These are phyloP conservation scores for Phlyctochytrium arcticum DNA, from an alignment of 192 early-diverging fungal species.

Conservation along the genomic window DNA sequence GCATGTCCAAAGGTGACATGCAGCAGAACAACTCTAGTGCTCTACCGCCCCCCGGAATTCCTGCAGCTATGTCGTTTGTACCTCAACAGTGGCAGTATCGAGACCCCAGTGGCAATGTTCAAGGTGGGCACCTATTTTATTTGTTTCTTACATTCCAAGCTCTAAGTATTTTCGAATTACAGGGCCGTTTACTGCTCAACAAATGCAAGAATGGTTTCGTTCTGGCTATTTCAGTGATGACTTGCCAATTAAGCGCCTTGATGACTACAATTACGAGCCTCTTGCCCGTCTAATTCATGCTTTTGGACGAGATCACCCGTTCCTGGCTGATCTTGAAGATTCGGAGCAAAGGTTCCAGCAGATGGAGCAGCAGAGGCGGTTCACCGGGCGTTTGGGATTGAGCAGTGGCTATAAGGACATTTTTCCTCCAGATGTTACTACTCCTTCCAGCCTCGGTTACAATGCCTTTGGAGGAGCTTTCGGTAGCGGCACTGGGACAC, in stretches of 20 bases:
- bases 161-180: not conserved
- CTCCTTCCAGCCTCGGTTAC: slow-evolving; percentile 1
- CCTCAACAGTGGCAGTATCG: slow-evolving; percentile 72
- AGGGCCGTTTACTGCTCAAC: slow-evolving; percentile 81
- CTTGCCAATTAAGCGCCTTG: slow-evolving; percentile 78
- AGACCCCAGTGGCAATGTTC: slow-evolving; percentile 77
- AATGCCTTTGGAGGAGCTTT: slow-evolving; percentile 16
- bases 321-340: slow-evolving; percentile 47
- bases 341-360: slow-evolving; percentile 21
- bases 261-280: slow-evolving; percentile 74
- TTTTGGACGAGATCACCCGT: slow-evolving; percentile 69
- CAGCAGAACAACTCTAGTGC: not conserved
- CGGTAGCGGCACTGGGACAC: slow-evolving; percentile 1
- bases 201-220: slow-evolving; percentile 96
- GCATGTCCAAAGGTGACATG: not conserved
- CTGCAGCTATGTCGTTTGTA: slow-evolving; percentile 6
- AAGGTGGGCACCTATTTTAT: slow-evolving; percentile 35
- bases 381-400: not conserved
- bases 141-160: not conserved
- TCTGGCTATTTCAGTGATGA: slow-evolving; percentile 78
- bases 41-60: slow-evolving; percentile 8
- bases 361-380: not conserved
- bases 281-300: slow-evolving; percentile 63
- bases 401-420: not conserved
- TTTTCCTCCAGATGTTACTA: slow-evolving; percentile 1